phyloP scores from a whole-genome alignment of 2,329 filamentous ascomycete genomes.

The Epichloe scottii region DNA sequence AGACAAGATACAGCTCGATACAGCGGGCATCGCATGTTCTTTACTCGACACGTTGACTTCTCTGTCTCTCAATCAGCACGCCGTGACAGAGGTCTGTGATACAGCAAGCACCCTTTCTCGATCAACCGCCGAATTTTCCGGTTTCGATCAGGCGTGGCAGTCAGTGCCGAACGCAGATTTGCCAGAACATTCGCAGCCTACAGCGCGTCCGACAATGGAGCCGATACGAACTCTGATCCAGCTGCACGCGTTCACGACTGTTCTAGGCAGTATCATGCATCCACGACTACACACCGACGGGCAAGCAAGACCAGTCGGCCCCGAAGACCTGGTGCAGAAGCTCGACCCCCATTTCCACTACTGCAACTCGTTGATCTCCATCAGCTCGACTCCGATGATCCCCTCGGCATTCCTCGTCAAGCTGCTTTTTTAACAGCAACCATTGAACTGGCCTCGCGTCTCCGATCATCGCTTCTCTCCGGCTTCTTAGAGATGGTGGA shows the following conservation, averaged over 20 bases:
- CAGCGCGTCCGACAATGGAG: not conserved
- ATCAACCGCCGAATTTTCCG: not conserved
- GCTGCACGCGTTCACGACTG: not conserved
- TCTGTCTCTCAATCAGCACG: not conserved
- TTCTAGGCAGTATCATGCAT: not conserved
- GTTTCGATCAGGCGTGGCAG: slow-evolving; percentile 3
- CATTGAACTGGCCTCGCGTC: slow-evolving; percentile 18
- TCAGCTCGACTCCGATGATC: slow-evolving; percentile 19
- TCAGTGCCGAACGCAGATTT: not conserved
- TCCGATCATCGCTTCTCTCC: slow-evolving; percentile 23
- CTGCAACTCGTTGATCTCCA: slow-evolving; percentile 26
- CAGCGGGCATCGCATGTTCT: slow-evolving; percentile 41
- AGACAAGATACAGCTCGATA: slow-evolving; percentile 8
- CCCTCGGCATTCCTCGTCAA: slow-evolving; percentile 26
- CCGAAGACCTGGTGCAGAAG: slow-evolving; percentile 20
- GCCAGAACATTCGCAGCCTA: not conserved
- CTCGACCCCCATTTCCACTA: slow-evolving; percentile 24
- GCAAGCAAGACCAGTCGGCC: slow-evolving; percentile 3
- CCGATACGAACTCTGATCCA: slow-evolving; percentile 4
- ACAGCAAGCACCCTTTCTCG: not conserved
- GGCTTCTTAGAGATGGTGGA: slow-evolving; percentile 25
- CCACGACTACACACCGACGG: not conserved
- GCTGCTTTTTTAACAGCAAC: slow-evolving; percentile 25
- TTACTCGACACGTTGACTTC: slow-evolving; percentile 35
- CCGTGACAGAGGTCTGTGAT: not conserved